Evolutionary conservation across 2,329 filamentous ascomycete species (phyloP), one percentile per base, ranked within the genome.

Genomic region (Stachybotrys chlorohalonatus): DNA sequence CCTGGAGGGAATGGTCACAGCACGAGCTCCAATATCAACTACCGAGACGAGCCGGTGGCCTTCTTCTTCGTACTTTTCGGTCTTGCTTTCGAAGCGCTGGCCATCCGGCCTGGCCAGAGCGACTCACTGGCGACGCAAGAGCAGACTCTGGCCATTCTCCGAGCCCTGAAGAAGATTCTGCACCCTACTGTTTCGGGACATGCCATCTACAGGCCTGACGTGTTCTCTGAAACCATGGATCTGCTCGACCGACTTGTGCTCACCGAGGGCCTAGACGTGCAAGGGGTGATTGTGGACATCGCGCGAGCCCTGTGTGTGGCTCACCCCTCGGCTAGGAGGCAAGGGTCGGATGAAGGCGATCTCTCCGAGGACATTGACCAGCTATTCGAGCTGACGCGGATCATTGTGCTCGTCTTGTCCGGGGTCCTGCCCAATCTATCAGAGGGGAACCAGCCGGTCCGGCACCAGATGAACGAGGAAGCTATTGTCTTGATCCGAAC

Each of bases 11-110:
- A 78, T 56, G 77, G 75, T 3, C 74, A 80, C 48, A 74, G 76
- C 15, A 89, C 87, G 66, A 81, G 79, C 3, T 79, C 85, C 51
- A 89, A 93, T 60, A 97, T 99, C 73, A 97, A 97, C 70, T 99
- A 99, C 68, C 89, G 94, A 51, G 93, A 97, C 65, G 94, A 99
- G 68, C 94, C 94, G 0, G 90, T 97, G 1, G 94, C 94, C 0
- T 99, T 99, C 78, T 99, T 99, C 76, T 99, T 99, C 64, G 93
- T 99, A 13, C 80, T 99, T 0, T 99, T 97, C 63, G 94, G 94
- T 11, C 86, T 99, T 55, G 91, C 93, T 0, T 97, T 99, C 62
- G 95, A 99, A 71, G 93, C 95, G 16, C 81, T 99, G 24, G 93
- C 93, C 7, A 90, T 90, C 7, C 85, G 91, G 50, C 86, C 88